Percentiles rank a stretch among this genome's conserved stretches.
Evolutionary conservation across 108 stramenopile genomes (phyloP).

Genomic region (Schizochytrium sp.): DNA sequence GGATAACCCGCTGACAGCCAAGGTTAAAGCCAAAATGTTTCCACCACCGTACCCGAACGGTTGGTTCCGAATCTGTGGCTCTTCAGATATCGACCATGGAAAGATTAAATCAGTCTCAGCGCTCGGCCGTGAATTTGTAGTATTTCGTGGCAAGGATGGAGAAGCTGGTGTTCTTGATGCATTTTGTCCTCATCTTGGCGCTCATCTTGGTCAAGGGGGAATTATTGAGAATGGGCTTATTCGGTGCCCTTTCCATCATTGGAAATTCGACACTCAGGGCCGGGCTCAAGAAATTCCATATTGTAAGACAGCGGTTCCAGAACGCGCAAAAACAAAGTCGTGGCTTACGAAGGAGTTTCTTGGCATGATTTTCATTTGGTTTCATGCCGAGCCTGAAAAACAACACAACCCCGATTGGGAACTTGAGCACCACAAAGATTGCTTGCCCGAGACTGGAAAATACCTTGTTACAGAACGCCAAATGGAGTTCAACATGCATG

Average conservation of each 20-base stretch:
- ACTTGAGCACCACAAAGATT: slow-evolving; percentile 50
- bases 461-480: slow-evolving; percentile 36
- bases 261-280: slow-evolving; percentile 64
- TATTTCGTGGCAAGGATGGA: slow-evolving; percentile 52
- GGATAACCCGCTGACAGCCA: not conserved
- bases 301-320: slow-evolving; percentile 32
- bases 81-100: slow-evolving; percentile 31
- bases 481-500: slow-evolving; percentile 18
- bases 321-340: slow-evolving; percentile 22
- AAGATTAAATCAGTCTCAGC: slow-evolving; percentile 60
- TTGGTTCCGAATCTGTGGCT: slow-evolving; percentile 65
- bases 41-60: slow-evolving; percentile 62
- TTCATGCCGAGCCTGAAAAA: slow-evolving; percentile 21
- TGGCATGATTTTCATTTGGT: slow-evolving; percentile 58
- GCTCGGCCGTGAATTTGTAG: slow-evolving; percentile 63
- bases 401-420: slow-evolving; percentile 18
- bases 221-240: slow-evolving; percentile 61
- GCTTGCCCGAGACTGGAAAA: not conserved
- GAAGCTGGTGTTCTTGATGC: slow-evolving; percentile 62
- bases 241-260: slow-evolving; percentile 66
- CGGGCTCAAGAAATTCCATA: slow-evolving; percentile 59
- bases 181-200: slow-evolving; percentile 67
- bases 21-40: not conserved
- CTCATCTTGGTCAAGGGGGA: slow-evolving; percentile 66
- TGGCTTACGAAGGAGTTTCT: slow-evolving; percentile 14